A percentile compares a stretch with the other conserved stretches of the same genome.
Conservation (phyloP, 208 protist genomes). For the Wallacemonas collosoma region DNA sequence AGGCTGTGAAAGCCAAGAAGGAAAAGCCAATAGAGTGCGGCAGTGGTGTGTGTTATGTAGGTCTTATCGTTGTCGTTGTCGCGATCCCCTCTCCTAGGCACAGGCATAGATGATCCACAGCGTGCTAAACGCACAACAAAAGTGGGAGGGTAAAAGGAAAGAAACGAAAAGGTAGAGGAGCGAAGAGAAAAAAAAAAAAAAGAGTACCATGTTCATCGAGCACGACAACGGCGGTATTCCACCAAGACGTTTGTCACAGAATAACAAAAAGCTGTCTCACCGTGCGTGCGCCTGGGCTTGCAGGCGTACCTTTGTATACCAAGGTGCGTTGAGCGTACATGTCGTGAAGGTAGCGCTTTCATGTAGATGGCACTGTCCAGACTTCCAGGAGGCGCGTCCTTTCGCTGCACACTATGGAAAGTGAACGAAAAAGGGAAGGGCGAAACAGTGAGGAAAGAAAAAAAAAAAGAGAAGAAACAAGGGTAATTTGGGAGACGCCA, state of each 20-base stretch:
- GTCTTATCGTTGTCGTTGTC: background rate
- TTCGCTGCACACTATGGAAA: constrained; percentile 4
- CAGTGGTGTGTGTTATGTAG: background rate
- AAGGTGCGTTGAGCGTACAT: background rate
- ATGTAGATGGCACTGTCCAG: constrained; percentile 12
- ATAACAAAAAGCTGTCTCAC: background rate
- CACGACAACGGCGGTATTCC: background rate
- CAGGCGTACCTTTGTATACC: background rate
- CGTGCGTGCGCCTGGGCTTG: background rate
- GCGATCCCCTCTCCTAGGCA: background rate
- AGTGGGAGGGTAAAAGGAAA: constrained; percentile 1
- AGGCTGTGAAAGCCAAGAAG: background rate
- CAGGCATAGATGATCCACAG: background rate
- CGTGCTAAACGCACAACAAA: constrained; percentile 3
- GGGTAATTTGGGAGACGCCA: background rate
- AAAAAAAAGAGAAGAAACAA: background rate
- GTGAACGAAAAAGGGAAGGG: background rate
- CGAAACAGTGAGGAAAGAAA: background rate
- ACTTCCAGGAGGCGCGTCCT: background rate
- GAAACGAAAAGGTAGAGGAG: constrained; percentile 11
- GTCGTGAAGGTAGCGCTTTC: constrained; percentile 2
- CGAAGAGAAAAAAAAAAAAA: constrained; percentile 22
- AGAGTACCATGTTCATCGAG: background rate
- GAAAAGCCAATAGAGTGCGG: no score
- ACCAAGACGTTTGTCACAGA: background rate